phyloP scores from a whole-genome alignment of 2,329 filamentous ascomycete genomes.

The Teratosphaeria epicoccoides region DNA sequence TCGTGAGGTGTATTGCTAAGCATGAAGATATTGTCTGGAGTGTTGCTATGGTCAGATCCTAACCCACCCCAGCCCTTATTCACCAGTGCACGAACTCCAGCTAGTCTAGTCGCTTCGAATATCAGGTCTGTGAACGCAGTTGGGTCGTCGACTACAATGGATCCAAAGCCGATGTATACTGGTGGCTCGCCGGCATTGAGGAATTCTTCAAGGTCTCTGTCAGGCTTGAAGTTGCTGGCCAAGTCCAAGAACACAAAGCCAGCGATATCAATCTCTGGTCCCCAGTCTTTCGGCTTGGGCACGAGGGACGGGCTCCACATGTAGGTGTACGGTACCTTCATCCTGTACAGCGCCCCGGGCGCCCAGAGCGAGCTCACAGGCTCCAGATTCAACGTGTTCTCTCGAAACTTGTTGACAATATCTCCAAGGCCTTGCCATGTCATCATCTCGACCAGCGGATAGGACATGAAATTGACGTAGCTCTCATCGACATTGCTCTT shows the following conservation, averaged over 20 bases:
- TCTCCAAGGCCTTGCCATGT: conserved; percentile 56
- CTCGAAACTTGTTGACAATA: conserved; percentile 63
- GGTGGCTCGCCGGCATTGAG: conserved; percentile 48
- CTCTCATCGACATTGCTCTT: conserved; percentile 59
- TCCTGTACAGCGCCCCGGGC: conserved; percentile 58
- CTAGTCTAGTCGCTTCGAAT: conserved; percentile 54
- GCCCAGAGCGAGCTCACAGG: conserved; percentile 69
- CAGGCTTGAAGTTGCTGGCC: conserved; percentile 25
- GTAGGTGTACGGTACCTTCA: conserved; percentile 68
- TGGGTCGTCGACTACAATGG: conserved; percentile 64
- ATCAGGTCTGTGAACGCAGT: conserved; percentile 60
- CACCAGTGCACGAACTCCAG: conserved; percentile 60
- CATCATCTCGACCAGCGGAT: conserved; percentile 70
- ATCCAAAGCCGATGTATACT: conserved; percentile 67
- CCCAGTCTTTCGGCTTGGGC: conserved; percentile 38
- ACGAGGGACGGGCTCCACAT: conserved; percentile 34
- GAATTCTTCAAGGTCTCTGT: conserved; percentile 34
- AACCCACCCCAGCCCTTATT: conserved; percentile 68
- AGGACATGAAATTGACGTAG: conserved; percentile 68
- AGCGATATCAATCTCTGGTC: conserved; percentile 25
- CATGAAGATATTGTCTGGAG: conserved; percentile 57
- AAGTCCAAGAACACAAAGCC: conserved; percentile 29
- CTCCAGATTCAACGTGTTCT: conserved; percentile 58
- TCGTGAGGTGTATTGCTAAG: conserved; percentile 66
- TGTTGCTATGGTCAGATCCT: conserved; percentile 47